phyloP scores from a whole-genome alignment of 306 rosid species.

The Cyclanthera cordifolia region DNA sequence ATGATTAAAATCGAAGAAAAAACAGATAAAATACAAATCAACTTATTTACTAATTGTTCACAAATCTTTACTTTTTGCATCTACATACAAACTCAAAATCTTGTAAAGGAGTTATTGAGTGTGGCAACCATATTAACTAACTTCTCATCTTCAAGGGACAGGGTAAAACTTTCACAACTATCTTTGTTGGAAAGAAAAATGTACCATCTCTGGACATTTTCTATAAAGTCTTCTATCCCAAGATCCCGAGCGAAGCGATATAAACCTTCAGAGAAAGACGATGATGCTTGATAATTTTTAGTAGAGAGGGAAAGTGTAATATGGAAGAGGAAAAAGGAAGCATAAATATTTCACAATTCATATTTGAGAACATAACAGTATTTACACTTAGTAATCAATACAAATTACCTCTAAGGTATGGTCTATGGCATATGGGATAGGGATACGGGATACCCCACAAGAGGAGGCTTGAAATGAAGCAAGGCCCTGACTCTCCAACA shows the following conservation, averaged over 20 bases:
- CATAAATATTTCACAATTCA: neutral
- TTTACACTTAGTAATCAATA: neutral
- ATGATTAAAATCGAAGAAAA: too few relatives aligned
- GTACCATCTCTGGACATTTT: neutral
- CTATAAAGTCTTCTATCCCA: neutral
- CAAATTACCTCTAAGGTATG: constrained; percentile 6
- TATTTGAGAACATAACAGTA: neutral
- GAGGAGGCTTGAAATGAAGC: constrained; percentile 1
- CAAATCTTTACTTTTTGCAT: neutral
- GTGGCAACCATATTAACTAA: neutral
- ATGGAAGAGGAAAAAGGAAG: neutral
- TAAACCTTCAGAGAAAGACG: neutral
- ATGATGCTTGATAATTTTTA: neutral
- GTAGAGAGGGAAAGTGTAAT: neutral
- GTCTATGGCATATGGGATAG: neutral
- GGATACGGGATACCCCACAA: neutral
- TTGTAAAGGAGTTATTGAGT: neutral
- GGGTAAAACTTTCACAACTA: neutral
- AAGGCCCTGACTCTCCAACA: neutral
- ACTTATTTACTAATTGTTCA: neutral
- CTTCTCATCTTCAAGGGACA: neutral
- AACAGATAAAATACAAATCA: neutral
- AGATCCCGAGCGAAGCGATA: neutral
- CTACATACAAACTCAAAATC: neutral
- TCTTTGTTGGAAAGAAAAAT: neutral